Evolutionary conservation across 23 red algal genomes (phyloP), one percentile per base, ranked within the genome.

Genomic region (Rhodosorus marinus): DNA sequence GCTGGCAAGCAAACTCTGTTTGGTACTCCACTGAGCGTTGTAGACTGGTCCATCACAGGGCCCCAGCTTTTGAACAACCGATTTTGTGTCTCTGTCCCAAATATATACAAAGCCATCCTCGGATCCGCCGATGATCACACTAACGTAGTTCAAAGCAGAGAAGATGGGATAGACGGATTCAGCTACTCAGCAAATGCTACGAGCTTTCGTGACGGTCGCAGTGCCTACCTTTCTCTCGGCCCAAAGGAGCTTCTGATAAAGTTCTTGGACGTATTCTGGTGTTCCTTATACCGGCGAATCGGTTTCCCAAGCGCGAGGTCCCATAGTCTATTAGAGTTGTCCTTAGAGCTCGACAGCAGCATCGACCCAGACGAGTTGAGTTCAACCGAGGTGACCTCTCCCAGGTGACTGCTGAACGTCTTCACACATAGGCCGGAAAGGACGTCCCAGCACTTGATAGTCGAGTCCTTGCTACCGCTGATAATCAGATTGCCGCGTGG

Each of bases 211-310:
- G n/a, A 31, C 2, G 43, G 2, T 3, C 29, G 29, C 26, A 1
- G 29, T n/a, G 32, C 59, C 22, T 64, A 64, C 58, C 36, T 32
- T 54, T 98, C 90, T 17, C 67, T 70, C 8, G 90, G 80, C 25
- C 90, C 90, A 74, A 98, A 98, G 28, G 30, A 32, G 20, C 69
- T 62, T 8, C 78, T 64, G 36, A 98, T 75, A 68, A 98, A 98
- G 57, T 98, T 98, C 69, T 98, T 98, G 58, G 72, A 81, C 3
- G 90, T 98, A 54, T 98, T 98, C 36, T 98, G 90, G 63, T 98
- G 90, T 3, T 80, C 90, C 56, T 98, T 98, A 63, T 86, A 98
- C 22, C 90, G 90, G 7, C 73, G 55, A 30, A 81, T 49, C 5
- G 79, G 70, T 46, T 75, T 73, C 14, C 45, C 63, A 29, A 55